phyloP scores from a whole-genome alignment of 345 rosid species.

The Sonneratia caseolaris region DNA sequence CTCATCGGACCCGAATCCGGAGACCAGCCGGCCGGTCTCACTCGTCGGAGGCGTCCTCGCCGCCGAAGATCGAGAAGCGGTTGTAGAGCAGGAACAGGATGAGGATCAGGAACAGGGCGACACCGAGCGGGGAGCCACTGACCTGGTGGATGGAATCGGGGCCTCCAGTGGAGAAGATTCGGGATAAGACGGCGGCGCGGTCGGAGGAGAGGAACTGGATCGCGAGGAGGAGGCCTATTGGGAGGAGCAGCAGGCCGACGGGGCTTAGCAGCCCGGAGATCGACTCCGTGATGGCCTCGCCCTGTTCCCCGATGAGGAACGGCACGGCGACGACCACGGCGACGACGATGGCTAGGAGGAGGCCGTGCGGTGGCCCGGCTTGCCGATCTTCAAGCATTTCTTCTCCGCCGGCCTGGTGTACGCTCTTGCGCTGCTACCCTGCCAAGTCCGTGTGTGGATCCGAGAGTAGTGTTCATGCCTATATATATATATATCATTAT shows the following conservation, averaged over 20 bases:
- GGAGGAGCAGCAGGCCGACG: slow-evolving; percentile 12
- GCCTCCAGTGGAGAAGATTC: slow-evolving; percentile 2
- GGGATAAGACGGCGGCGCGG: background rate
- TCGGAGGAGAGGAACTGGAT: slow-evolving; percentile 16
- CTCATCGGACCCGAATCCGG: background rate
- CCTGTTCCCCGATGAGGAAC: slow-evolving; percentile 12
- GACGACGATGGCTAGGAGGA: slow-evolving; percentile 13
- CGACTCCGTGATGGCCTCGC: slow-evolving; percentile 7
- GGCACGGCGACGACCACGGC: slow-evolving; percentile 12
- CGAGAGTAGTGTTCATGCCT: background rate
- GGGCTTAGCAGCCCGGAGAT: slow-evolving; percentile 17
- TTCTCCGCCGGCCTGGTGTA: background rate
- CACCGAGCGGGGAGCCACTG: slow-evolving; percentile 14
- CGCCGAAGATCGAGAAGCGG: slow-evolving; percentile 13
- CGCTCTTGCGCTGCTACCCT: background rate
- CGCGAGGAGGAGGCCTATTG: slow-evolving; percentile 14
- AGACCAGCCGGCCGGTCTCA: slow-evolving; percentile 1
- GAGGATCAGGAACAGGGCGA: slow-evolving; percentile 12
- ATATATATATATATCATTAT: too few species aligned
- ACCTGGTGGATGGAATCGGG: slow-evolving; percentile 7
- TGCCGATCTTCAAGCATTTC: slow-evolving; percentile 11
- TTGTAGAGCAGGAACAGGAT: slow-evolving; percentile 14
- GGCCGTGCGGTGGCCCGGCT: slow-evolving; percentile 12
- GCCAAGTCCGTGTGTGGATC: background rate
- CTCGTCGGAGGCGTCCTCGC: slow-evolving; percentile 7